These are phyloP conservation scores for Geosmithia morbida DNA, from an alignment of 2,329 filamentous ascomycete species.

Conservation along the genomic window DNA sequence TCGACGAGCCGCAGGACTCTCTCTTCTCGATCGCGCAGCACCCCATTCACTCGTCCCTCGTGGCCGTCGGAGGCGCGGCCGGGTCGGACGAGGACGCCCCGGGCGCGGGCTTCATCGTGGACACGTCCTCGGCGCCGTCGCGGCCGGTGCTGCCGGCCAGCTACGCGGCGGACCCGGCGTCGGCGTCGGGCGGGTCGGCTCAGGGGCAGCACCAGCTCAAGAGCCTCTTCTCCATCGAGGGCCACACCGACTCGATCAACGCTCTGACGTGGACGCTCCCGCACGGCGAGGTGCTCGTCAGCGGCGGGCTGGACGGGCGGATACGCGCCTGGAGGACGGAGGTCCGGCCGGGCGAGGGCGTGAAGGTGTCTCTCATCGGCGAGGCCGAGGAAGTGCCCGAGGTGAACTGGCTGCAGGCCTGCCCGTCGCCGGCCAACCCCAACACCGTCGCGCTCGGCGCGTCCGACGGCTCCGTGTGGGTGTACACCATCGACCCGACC, in stretches of 20 bases:
- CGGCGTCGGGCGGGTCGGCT: constrained; percentile 19
- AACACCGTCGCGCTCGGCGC: constrained; percentile 83
- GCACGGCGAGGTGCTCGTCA: constrained; percentile 70
- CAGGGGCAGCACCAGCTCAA: constrained; percentile 47
- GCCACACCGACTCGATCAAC: constrained; percentile 85
- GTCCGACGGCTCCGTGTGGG: constrained; percentile 86
- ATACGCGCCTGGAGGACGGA: constrained; percentile 53
- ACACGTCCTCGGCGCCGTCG: constrained; percentile 48
- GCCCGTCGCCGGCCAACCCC: constrained; percentile 54
- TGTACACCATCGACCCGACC: constrained; percentile 68
- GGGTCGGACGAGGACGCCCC: constrained; percentile 42
- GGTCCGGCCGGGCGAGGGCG: constrained; percentile 28
- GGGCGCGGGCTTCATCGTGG: constrained; percentile 77
- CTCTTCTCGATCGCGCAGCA: constrained; percentile 95
- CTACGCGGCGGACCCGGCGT: constrained; percentile 54
- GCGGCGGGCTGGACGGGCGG: constrained; percentile 75
- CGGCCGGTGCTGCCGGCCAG: constrained; percentile 61
- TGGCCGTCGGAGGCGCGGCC: constrained; percentile 73
- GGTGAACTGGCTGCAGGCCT: constrained; percentile 78
- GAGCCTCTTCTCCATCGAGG: constrained; percentile 63
- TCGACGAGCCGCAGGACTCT: constrained; percentile 78
- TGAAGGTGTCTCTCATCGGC: constrained; percentile 47
- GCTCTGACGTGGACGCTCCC: constrained; percentile 74
- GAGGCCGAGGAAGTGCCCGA: constrained; percentile 86
- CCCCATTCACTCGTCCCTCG: constrained; percentile 59